Evolutionary conservation across 331 rosid genomes (phyloP), one percentile per base, ranked within the genome.

Genomic region (Dryas integrifolia): DNA sequence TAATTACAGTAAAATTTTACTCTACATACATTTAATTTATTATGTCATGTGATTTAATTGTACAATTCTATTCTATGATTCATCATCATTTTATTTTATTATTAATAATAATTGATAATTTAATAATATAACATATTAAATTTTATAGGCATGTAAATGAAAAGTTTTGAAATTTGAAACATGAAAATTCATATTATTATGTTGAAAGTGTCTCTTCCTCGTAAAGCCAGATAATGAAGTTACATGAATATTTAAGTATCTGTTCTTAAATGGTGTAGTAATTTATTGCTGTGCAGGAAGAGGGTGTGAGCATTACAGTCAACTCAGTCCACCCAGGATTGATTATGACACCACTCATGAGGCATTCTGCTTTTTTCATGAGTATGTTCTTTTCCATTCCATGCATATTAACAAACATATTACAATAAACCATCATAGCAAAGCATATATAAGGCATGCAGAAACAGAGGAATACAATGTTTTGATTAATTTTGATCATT

Each of bases 321-420:
- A 94, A 91, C 57, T 86, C 96, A 0, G 96, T 91, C 77, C 98
- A 91, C 76, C 98, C 98, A 16, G 98, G 97, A 69, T 73, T 94
- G 13, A 91, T 94, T 38, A 91, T 94, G 97, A 94, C 97, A 38
- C 98, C 97, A 62, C 97, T 94, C 5, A 91, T 94, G 97, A 86
- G 96, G 84, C 90, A 94, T 52, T 94, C 98, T 55, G 58, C 90
- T 48, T 30, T 85, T 64, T 79, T 81, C 0, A 94, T 88, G 96
- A 71, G 97, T 94, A 86, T 57, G 96, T 74, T 38, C 35, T 46
- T 11, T 53, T 9, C 51, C 3, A 13, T 39, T 7, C 5, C 5
- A 15, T 35, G 10, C 49, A 13, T 13, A 53, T 53, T 53, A 0
- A 44, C 0, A 30, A 30, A 30, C 35, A 30, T 30, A 30, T 30